phyloP scores from a whole-genome alignment of 306 rosid species.

The Senna tora region DNA sequence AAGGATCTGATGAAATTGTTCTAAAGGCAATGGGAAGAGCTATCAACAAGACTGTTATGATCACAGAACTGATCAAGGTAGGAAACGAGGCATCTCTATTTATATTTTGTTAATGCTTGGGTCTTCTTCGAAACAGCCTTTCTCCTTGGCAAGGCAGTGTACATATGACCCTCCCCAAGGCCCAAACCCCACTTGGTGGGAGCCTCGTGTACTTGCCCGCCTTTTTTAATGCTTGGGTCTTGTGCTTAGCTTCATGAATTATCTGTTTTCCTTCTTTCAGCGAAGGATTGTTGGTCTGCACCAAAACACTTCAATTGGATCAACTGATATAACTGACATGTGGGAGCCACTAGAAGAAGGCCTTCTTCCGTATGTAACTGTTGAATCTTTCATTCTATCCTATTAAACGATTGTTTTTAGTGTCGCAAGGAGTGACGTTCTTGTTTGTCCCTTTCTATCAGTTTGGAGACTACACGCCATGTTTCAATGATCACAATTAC shows the following conservation, averaged over 20 bases:
- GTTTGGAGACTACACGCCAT: slow-evolving; percentile 89
- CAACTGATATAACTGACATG: slow-evolving; percentile 79
- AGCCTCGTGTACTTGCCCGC: too few relatives aligned
- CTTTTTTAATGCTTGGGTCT: neutral
- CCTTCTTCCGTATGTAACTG: slow-evolving; percentile 74
- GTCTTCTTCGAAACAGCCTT: too few relatives aligned
- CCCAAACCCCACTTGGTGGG: too few relatives aligned
- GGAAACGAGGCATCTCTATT: slow-evolving; percentile 27
- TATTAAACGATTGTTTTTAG: slow-evolving; percentile 20
- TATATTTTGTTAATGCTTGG: neutral
- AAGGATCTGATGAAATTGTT: slow-evolving; percentile 70
- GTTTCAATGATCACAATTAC: slow-evolving; percentile 88
- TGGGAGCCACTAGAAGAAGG: slow-evolving; percentile 98
- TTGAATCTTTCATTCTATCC: slow-evolving; percentile 26
- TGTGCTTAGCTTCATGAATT: too few relatives aligned
- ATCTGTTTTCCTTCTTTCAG: slow-evolving; percentile 49
- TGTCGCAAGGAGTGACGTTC: slow-evolving; percentile 13
- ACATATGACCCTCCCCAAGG: too few relatives aligned
- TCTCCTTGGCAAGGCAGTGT: too few relatives aligned
- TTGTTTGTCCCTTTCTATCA: slow-evolving; percentile 38
- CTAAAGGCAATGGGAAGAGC: slow-evolving; percentile 97
- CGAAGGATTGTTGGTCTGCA: slow-evolving; percentile 87
- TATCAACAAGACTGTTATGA: slow-evolving; percentile 87
- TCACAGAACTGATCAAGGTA: slow-evolving; percentile 85
- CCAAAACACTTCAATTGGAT: slow-evolving; percentile 75